Evolutionary conservation across 2,329 filamentous ascomycete genomes (phyloP).

Genomic region (Blastomyces percursus): DNA sequence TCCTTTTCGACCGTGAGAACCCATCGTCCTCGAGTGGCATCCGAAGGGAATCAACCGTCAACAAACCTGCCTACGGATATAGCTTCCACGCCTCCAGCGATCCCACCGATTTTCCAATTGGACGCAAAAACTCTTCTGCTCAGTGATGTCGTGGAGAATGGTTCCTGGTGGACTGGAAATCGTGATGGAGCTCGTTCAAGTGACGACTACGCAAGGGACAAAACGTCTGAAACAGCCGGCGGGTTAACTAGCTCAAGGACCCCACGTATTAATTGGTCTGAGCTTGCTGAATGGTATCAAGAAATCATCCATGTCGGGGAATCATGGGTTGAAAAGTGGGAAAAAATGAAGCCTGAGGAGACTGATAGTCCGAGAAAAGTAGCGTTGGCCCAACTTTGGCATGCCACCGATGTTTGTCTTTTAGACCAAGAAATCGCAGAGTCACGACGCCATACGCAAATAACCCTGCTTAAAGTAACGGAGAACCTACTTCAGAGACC

Average conservation of each 20-base stretch:
- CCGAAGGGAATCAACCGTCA: constrained; percentile 33
- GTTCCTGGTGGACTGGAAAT: constrained; percentile 66
- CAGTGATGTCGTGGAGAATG: constrained; percentile 69
- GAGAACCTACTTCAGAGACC: constrained; percentile 74
- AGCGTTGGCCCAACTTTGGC: constrained; percentile 22
- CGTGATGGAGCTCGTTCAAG: constrained; percentile 30
- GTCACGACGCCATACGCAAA: constrained; percentile 59
- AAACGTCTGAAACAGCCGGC: constrained; percentile 20
- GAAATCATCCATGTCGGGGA: constrained; percentile 55
- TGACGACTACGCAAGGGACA: constrained; percentile 26
- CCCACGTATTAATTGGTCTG: constrained; percentile 64
- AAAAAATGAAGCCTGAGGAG: constrained; percentile 39
- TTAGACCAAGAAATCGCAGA: constrained; percentile 45
- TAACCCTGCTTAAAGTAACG: constrained; percentile 62
- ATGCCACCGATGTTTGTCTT: constrained; percentile 34
- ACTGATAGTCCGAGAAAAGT: constrained; percentile 14
- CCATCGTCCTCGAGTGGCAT: constrained; percentile 29
- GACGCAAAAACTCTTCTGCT: constrained; percentile 65
- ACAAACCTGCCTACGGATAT: constrained; percentile 24
- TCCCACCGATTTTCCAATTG: constrained; percentile 46
- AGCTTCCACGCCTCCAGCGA: constrained; percentile 20
- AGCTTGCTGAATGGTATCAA: constrained; percentile 64
- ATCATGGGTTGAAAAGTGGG: constrained; percentile 53
- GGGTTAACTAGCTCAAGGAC: constrained; percentile 46
- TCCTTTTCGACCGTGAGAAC: constrained; percentile 55